Percentiles rank a stretch among this genome's conserved stretches.
Conservation (phyloP, 139 green algal genomes). For the Chlorella sorokiniana region DNA sequence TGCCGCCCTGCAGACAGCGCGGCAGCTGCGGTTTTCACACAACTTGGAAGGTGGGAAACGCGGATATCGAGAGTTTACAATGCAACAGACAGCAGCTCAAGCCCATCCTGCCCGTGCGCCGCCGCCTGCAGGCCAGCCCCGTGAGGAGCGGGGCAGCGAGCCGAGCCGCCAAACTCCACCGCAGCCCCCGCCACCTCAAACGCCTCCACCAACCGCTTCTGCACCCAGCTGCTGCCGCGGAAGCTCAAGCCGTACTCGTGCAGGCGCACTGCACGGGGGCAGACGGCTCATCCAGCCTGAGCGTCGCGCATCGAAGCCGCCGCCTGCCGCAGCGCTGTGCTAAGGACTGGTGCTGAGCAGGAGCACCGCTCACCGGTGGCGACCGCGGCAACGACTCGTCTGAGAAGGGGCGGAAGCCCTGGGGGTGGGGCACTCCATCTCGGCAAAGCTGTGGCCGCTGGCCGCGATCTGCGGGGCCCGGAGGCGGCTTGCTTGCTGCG, state of each 20-base stretch:
- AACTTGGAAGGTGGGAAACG: too few relatives aligned
- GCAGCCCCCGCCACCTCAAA: neutral
- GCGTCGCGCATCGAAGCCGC: neutral
- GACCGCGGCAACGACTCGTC: conserved; percentile 7
- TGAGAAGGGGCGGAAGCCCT: conserved; percentile 15
- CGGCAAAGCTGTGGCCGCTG: neutral
- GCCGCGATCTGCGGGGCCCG: neutral
- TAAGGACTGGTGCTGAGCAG: neutral
- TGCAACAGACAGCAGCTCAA: neutral
- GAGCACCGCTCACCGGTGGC: neutral
- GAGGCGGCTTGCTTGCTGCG: neutral
- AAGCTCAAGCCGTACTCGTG: neutral
- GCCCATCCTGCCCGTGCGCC: neutral
- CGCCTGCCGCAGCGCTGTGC: neutral
- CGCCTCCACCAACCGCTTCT: conserved; percentile 10
- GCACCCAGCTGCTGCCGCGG: neutral
- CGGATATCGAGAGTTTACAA: neutral
- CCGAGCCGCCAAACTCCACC: conserved; percentile 37
- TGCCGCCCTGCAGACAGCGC: neutral
- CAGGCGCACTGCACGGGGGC: conserved; percentile 14
- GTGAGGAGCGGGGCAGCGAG: conserved; percentile 2
- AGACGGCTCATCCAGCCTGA: neutral
- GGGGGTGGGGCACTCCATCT: conserved; percentile 15
- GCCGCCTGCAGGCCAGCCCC: neutral
- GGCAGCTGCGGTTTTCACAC: too few relatives aligned